A percentile compares a stretch with the other conserved stretches of the same genome.
phyloP scores from a whole-genome alignment of 2,329 filamentous ascomycete species.

The Dothistroma septosporum region DNA sequence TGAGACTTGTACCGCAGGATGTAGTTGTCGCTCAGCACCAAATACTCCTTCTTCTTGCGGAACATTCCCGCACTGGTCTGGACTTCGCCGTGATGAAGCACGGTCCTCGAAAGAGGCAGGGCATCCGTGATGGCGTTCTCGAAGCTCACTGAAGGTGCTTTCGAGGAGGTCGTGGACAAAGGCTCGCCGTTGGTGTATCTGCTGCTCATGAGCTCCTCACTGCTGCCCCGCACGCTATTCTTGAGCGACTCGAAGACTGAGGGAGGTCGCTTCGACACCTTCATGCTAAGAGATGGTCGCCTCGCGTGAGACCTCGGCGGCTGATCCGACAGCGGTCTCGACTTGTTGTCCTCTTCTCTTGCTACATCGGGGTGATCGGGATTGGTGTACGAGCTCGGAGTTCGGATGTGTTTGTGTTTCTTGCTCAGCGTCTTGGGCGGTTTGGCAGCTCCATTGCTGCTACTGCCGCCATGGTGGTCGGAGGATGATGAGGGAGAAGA shows the following conservation, averaged over 20 bases:
- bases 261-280: slow-evolving; percentile 35
- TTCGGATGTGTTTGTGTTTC: slow-evolving; percentile 27
- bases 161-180: slow-evolving; percentile 48
- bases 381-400: slow-evolving; percentile 20
- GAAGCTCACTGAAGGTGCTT: slow-evolving; percentile 45
- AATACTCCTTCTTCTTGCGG: slow-evolving; percentile 67
- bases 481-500: slow-evolving; percentile 18
- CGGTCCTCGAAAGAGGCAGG: slow-evolving; percentile 37
- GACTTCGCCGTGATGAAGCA: slow-evolving; percentile 65
- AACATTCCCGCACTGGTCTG: slow-evolving; percentile 67
- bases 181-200: slow-evolving; percentile 39
- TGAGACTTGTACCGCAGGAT: slow-evolving; percentile 66
- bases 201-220: slow-evolving; percentile 40
- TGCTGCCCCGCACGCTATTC: slow-evolving; percentile 46
- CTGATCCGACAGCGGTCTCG: slow-evolving; percentile 22
- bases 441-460: slow-evolving; percentile 13
- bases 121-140: slow-evolving; percentile 31
- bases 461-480: neutral
- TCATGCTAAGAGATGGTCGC: slow-evolving; percentile 30
- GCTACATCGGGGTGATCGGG: slow-evolving; percentile 25
- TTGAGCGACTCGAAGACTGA: slow-evolving; percentile 59
- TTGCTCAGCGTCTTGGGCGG: slow-evolving; percentile 17
- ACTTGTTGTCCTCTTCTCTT: slow-evolving; percentile 18
- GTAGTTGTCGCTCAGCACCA: slow-evolving; percentile 66
- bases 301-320: slow-evolving; percentile 16